Evolutionary conservation across 345 rosid species (phyloP).

Genomic region (Bretschneidera sinensis): DNA sequence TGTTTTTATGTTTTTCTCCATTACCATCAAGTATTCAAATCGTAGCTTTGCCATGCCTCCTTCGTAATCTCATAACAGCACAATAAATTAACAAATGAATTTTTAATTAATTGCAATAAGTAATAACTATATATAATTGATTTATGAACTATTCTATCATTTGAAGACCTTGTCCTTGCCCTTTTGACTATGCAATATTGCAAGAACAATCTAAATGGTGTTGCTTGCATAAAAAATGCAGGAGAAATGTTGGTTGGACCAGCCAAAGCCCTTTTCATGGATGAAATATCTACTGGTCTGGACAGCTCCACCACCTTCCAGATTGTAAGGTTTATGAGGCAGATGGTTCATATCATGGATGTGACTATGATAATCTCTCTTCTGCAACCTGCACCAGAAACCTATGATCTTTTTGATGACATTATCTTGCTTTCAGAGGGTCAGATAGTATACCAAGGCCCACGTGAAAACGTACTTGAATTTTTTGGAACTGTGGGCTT

Average conservation of each 20-base stretch:
- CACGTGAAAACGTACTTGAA: conserved; percentile 41
- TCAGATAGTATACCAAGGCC: conserved; percentile 57
- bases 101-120: too few species aligned
- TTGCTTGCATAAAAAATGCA: conserved; percentile 20
- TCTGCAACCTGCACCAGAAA: conserved; percentile 63
- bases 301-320: conserved; percentile 65
- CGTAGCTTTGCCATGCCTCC: too few species aligned
- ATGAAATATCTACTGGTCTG: conserved; percentile 60
- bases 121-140: not conserved
- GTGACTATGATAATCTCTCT: conserved; percentile 55
- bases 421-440: conserved; percentile 57
- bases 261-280: conserved; percentile 59
- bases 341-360: conserved; percentile 62
- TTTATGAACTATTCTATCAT: not conserved
- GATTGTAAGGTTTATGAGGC: conserved; percentile 46
- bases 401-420: conserved; percentile 54
- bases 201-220: not conserved
- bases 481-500: conserved; percentile 48
- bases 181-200: not conserved
- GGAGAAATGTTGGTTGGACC: conserved; percentile 75
- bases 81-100: too few species aligned
- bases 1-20: too few species aligned
- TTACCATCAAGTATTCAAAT: too few species aligned
- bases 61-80: too few species aligned
- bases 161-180: not conserved